Evolutionary conservation across 768 basidiomycete species (phyloP).

Genomic region (Auricularia auricula-judae): DNA sequence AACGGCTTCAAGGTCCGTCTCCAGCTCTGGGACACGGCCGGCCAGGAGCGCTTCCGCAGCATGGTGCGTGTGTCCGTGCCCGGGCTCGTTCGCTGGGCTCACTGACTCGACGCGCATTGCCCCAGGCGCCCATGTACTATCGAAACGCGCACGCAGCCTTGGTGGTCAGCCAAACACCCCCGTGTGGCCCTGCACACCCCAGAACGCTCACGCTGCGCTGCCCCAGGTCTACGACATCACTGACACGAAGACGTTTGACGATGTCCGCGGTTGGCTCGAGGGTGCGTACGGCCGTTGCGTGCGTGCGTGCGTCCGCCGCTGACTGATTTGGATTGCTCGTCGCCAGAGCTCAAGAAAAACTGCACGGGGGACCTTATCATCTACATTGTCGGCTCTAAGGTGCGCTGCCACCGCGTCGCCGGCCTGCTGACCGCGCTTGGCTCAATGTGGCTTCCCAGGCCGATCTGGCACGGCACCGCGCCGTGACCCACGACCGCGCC

Average conservation of each 20-base stretch:
- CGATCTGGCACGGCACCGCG: conserved; percentile 59
- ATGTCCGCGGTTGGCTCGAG: conserved; percentile 82
- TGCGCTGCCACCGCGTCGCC: conserved; percentile 6
- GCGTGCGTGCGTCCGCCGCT: background rate
- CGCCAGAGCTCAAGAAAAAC: conserved; percentile 77
- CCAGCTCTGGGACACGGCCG: conserved; percentile 66
- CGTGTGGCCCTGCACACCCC: background rate
- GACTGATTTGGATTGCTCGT: conserved; percentile 8
- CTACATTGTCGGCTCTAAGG: conserved; percentile 88
- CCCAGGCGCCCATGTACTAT: conserved; percentile 91
- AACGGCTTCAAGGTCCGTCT: conserved; percentile 72
- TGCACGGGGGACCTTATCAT: conserved; percentile 82
- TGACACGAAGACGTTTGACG: conserved; percentile 77
- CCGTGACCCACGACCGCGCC: conserved; percentile 73
- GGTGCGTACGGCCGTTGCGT: conserved; percentile 32
- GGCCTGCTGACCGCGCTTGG: conserved; percentile 11
- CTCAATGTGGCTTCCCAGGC: conserved; percentile 23
- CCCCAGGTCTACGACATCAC: conserved; percentile 77
- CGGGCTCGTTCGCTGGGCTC: conserved; percentile 2
- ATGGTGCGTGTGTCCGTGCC: conserved; percentile 44
- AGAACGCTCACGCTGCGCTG: background rate
- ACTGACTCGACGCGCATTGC: conserved; percentile 6
- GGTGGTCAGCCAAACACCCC: conserved; percentile 25
- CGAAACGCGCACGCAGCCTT: conserved; percentile 91
- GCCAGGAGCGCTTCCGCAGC: conserved; percentile 85